These are phyloP conservation scores for Sporothrix dimorphospora DNA, from an alignment of 2,329 filamentous ascomycete species.

Conservation along the genomic window DNA sequence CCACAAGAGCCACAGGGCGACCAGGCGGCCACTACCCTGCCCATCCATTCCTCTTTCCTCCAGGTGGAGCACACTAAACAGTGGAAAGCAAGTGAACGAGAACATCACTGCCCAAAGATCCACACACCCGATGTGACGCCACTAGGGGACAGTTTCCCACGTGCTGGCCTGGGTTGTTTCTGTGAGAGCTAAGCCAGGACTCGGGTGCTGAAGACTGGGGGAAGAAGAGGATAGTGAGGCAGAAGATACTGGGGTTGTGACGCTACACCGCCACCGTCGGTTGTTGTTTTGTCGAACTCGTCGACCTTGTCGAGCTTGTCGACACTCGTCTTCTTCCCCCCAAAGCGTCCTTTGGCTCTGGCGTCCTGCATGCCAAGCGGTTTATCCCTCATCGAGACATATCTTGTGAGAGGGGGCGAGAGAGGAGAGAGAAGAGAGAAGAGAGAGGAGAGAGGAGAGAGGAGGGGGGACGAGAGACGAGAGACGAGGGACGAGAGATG, in stretches of 20 bases:
- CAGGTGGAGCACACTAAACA: not conserved
- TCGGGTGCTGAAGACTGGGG: constrained; percentile 16
- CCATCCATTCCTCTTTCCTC: not conserved
- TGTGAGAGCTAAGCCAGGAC: not conserved
- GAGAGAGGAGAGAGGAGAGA: not conserved
- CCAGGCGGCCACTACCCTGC: not conserved
- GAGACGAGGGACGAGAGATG: too few species aligned
- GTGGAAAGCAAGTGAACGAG: too few species aligned
- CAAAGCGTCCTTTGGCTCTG: not conserved
- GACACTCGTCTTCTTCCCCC: not conserved
- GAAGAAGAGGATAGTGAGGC: not conserved
- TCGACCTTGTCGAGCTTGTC: not conserved
- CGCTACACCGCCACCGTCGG: constrained; percentile 15
- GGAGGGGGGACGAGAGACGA: not conserved
- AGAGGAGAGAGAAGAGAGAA: not conserved
- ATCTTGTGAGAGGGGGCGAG: not conserved
- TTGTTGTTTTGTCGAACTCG: not conserved
- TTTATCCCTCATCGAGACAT: not conserved
- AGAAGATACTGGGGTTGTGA: not conserved
- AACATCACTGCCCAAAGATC: not conserved
- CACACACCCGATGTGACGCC: constrained; percentile 21
- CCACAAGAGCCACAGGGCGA: not conserved
- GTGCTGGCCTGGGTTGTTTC: constrained; percentile 18
- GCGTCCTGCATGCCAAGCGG: constrained; percentile 7
- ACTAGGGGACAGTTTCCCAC: constrained; percentile 19